These are phyloP conservation scores for Leonotis leonurus DNA, from an alignment of 257 asterid genomes.

Conservation along the genomic window DNA sequence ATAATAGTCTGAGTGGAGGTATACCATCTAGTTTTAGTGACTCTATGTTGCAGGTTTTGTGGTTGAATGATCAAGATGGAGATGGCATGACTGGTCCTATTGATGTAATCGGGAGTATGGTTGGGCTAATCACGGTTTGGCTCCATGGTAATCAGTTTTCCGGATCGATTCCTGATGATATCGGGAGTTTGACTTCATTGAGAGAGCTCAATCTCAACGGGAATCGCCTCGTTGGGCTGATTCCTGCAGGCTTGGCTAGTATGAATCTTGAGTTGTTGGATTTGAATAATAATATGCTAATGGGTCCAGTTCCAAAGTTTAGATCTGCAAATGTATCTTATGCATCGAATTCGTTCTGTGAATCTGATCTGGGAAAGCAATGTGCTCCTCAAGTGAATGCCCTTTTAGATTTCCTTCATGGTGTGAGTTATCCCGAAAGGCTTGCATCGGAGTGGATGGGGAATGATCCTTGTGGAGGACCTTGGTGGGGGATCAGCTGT, in stretches of 20 bases:
- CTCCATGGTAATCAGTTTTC: slow-evolving; percentile 62
- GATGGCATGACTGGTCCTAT: slow-evolving; percentile 51
- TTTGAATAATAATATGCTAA: slow-evolving; percentile 60
- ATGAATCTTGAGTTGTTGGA: slow-evolving; percentile 41
- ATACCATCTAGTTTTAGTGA: slow-evolving; percentile 42
- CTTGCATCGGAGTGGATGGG: slow-evolving; percentile 61
- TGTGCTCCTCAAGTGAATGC: slow-evolving; percentile 60
- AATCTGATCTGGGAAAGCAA: slow-evolving; percentile 34
- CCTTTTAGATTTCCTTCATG: slow-evolving; percentile 53
- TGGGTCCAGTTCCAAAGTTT: slow-evolving; percentile 72
- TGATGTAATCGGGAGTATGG: slow-evolving; percentile 43
- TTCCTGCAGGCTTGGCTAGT: slow-evolving; percentile 49
- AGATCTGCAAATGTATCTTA: slow-evolving; percentile 32
- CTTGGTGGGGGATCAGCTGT: slow-evolving; percentile 71
- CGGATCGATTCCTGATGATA: slow-evolving; percentile 55
- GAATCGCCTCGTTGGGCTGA: slow-evolving; percentile 56
- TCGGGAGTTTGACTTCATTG: slow-evolving; percentile 47
- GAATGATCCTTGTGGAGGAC: slow-evolving; percentile 58
- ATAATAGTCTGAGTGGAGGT: slow-evolving; percentile 43
- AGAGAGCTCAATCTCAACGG: slow-evolving; percentile 42
- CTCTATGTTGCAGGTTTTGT: slow-evolving; percentile 50
- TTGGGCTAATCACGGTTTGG: slow-evolving; percentile 38
- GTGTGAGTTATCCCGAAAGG: slow-evolving; percentile 38
- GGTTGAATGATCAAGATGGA: slow-evolving; percentile 64
- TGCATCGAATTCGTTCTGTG: slow-evolving; percentile 58